Conservation (phyloP, 176 grass and related monocot species). For the Eleusine coracana region DNA sequence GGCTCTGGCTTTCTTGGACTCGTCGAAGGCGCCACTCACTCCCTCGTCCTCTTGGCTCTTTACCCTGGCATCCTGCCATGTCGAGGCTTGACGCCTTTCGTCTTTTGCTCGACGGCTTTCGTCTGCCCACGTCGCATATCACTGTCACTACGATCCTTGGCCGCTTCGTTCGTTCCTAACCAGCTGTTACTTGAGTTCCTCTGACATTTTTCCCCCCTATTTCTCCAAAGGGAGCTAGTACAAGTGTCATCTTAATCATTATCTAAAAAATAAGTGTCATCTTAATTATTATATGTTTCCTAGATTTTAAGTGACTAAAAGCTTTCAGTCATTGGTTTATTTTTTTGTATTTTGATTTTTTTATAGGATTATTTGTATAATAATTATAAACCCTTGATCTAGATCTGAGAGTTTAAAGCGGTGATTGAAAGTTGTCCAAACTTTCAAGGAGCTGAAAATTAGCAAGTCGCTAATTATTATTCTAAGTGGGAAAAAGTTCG, state of each 20-base stretch:
- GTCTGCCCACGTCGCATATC: not conserved
- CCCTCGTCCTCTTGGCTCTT: not conserved
- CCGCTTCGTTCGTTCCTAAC: not conserved
- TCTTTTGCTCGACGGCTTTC: not conserved
- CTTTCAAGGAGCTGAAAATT: too few species aligned
- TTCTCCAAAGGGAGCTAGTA: not conserved
- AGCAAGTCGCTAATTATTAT: too few species aligned
- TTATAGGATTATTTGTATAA: too few species aligned
- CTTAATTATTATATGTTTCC: too few species aligned
- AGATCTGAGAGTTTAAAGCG: too few species aligned
- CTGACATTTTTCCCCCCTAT: not conserved
- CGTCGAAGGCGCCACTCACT: too few species aligned
- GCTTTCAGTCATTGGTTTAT: too few species aligned
- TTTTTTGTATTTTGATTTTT: too few species aligned
- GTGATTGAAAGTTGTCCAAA: too few species aligned
- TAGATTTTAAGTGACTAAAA: too few species aligned
- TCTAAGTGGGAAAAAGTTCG: not conserved
- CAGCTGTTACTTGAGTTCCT: not conserved
- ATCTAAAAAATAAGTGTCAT: too few species aligned
- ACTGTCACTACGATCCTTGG: not conserved
- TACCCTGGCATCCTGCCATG: not conserved
- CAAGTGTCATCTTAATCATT: not conserved
- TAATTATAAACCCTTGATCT: too few species aligned
- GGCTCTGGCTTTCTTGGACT: slow-evolving; percentile 28
- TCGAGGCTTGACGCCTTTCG: not conserved